phyloP scores from a whole-genome alignment of 305 asterid species.

The Fraxinus dipetala region DNA sequence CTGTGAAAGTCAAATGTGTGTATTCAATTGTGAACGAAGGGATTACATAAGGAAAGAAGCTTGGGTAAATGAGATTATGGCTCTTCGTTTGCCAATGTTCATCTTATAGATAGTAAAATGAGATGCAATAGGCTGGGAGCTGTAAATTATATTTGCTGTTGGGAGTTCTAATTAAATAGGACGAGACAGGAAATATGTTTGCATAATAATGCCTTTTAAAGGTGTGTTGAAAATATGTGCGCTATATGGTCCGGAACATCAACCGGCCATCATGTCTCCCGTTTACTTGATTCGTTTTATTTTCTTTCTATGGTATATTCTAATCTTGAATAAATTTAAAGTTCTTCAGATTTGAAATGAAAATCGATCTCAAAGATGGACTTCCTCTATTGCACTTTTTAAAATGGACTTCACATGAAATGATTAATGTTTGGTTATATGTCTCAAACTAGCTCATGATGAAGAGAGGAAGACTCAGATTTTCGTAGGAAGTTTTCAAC shows the following conservation, averaged over 20 bases:
- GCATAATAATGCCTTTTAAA: not conserved
- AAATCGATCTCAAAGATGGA: not conserved
- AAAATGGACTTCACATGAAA: not conserved
- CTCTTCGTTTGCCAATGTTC: not conserved
- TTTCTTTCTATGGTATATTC: not conserved
- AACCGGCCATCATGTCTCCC: not conserved
- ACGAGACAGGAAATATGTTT: not conserved
- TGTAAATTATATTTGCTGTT: not conserved
- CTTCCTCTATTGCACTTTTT: not conserved
- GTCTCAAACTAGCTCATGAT: not conserved
- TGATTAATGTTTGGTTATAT: not conserved
- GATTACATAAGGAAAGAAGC: not conserved
- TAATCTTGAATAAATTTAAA: not conserved
- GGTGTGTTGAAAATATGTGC: not conserved
- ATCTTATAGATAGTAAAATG: not conserved
- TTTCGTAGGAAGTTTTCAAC: not conserved
- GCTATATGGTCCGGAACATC: not conserved
- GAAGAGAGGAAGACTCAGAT: not conserved
- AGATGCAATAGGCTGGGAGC: not conserved
- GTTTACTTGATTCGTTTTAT: not conserved
- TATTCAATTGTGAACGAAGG: not conserved
- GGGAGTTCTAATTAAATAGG: not conserved
- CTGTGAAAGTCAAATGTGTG: not conserved
- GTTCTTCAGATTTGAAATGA: not conserved
- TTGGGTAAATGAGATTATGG: not conserved